Base-by-base conservation (phyloP, 108 stramenopile genomes). In the Cyclotella distinguenda region DNA sequence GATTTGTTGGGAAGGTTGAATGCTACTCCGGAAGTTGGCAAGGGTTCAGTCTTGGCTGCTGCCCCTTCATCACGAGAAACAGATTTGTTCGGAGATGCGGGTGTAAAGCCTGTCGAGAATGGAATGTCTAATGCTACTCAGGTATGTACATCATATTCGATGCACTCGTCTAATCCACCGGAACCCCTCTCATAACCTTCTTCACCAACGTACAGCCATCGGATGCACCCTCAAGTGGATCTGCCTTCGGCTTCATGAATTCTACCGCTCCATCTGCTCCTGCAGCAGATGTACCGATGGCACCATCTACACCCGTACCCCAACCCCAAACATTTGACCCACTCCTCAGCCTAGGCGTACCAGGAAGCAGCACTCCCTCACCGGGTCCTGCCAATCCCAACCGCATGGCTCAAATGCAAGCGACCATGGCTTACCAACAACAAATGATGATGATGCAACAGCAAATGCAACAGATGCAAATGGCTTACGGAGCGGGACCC, bases 381-480 rank as follows among this genome's bases (percentile, higher is more conserved):
- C 13, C 55, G 57, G 46, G 44, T 15, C 31, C 57, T 33, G 56
- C 61, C 39, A 60, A 63, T 12, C 51, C 60, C 26, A 36, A 33
- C 21, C 86, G 83, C 73, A 86, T 78, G 68, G 34, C 30, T n/a
- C 64, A 75, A 53, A 79, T 93, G 87, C 90, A 91, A 72, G 87
- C 87, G 2, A 42, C 40, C 25, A 78, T 88, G 77, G 66, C 70
- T 3, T 86, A 86, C 63, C 91, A 90, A 53, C 91, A 93, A 63
- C 79, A 88, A 62, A 78, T 87, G 82, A 84, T 82, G 62, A 70
- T 82, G 75, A 85, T 89, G 88, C 88, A 78, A 44, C 70, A 75
- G 36, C 74, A 89, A 75, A 86, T 85, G 84, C 81, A 84, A 56
- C 85, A 91, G 52, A 88, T 93, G 88, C 87, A 85, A 80, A 88